A percentile compares a stretch with the other conserved stretches of the same genome.
Evolutionary conservation across 306 rosid species (phyloP).

Genomic region (Pyrus communis): DNA sequence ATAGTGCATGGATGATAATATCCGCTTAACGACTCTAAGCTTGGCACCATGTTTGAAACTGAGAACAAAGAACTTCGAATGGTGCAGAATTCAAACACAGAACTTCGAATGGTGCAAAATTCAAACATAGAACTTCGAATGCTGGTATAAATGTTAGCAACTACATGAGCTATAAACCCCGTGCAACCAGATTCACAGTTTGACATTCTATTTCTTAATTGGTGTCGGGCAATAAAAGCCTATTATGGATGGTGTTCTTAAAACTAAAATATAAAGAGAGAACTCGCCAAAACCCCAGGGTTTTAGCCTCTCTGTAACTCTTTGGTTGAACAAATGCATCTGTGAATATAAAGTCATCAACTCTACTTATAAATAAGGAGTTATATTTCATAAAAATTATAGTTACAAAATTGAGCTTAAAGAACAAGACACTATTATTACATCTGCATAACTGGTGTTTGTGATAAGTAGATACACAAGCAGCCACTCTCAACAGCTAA

Average conservation of each 20-base stretch:
- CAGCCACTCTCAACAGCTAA: neutral
- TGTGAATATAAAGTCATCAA: neutral
- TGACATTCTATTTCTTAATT: too few relatives aligned
- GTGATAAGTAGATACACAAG: neutral
- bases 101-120: too few relatives aligned
- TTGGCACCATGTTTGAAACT: slow-evolving; percentile 82
- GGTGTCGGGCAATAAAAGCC: too few relatives aligned
- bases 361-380: neutral
- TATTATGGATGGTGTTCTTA: neutral
- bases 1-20: too few relatives aligned
- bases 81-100: too few relatives aligned
- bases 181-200: too few relatives aligned
- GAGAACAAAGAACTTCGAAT: slow-evolving; percentile 36
- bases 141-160: too few relatives aligned
- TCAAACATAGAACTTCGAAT: too few relatives aligned
- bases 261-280: too few relatives aligned
- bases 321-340: too few relatives aligned
- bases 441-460: neutral
- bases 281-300: neutral
- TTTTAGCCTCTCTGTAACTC: neutral
- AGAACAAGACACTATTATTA: neutral
- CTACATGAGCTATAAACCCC: too few relatives aligned
- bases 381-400: neutral
- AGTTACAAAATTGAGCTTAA: neutral
- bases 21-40: slow-evolving; percentile 28